phyloP scores from a whole-genome alignment of 139 green algal genomes.

The Chlorella vulgaris region DNA sequence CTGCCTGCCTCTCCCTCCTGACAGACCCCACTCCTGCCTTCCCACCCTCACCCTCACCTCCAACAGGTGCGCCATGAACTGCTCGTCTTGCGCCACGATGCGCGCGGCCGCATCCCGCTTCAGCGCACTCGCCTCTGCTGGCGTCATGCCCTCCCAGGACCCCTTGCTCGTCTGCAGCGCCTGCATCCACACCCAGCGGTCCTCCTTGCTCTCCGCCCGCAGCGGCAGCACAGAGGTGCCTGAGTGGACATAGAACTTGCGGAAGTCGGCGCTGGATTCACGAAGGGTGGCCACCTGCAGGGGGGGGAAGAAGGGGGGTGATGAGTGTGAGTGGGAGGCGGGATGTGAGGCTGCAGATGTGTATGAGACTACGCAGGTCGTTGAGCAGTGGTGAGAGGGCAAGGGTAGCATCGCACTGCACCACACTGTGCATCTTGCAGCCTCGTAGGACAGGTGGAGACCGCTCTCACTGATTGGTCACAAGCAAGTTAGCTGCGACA shows the following conservation, averaged over 20 bases:
- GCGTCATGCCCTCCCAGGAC: conserved; percentile 37
- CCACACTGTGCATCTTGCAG: too few species aligned
- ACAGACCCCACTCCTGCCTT: not conserved
- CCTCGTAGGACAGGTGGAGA: not conserved
- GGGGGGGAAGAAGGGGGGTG: not conserved
- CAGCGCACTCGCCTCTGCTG: conserved; percentile 25
- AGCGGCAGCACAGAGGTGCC: conserved; percentile 62
- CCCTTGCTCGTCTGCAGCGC: conserved; percentile 50
- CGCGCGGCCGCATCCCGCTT: conserved; percentile 1
- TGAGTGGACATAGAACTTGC: conserved; percentile 83
- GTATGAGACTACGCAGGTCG: too few species aligned
- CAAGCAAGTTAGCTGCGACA: not conserved
- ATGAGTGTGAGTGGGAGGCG: not conserved
- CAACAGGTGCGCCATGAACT: conserved; percentile 35
- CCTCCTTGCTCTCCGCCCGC: conserved; percentile 70
- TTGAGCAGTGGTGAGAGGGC: too few species aligned
- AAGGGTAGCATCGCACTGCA: too few species aligned
- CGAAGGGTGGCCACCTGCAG: conserved; percentile 64
- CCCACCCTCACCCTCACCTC: not conserved
- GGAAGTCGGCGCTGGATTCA: conserved; percentile 57
- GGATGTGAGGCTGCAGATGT: not conserved
- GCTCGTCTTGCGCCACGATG: conserved; percentile 37
- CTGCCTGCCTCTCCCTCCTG: not conserved
- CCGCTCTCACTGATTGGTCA: not conserved
- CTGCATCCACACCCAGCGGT: conserved; percentile 66